These are phyloP conservation scores for Calocybe cyanea DNA, from an alignment of 768 basidiomycete genomes.

Conservation along the genomic window DNA sequence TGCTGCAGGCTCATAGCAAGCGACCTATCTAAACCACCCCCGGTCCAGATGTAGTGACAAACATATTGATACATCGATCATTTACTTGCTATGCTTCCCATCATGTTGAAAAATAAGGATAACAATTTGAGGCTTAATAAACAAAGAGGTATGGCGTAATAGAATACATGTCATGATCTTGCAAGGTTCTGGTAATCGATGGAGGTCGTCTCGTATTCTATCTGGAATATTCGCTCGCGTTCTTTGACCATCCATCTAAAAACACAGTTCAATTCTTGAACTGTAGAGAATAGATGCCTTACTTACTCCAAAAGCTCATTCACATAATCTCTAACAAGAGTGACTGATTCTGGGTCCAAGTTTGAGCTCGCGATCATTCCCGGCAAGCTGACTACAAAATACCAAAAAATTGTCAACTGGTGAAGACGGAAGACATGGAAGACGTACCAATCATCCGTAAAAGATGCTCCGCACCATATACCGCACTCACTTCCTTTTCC, in stretches of 20 bases:
- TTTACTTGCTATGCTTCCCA: too few relatives aligned
- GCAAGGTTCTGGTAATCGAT: constrained; percentile 80
- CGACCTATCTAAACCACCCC: too few relatives aligned
- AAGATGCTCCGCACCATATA: constrained; percentile 95
- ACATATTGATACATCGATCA: too few relatives aligned
- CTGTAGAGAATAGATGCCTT: background rate
- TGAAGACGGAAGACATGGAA: background rate
- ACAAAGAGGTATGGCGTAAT: too few relatives aligned
- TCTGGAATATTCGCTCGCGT: constrained; percentile 66
- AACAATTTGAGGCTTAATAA: too few relatives aligned
- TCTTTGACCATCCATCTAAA: constrained; percentile 77
- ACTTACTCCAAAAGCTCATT: constrained; percentile 80
- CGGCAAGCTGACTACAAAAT: constrained; percentile 75
- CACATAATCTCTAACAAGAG: constrained; percentile 82
- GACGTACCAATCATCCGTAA: constrained; percentile 83
- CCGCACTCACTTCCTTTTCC: constrained; percentile 82
- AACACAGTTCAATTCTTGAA: background rate
- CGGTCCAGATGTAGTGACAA: too few relatives aligned
- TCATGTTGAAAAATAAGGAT: too few relatives aligned
- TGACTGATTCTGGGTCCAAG: constrained; percentile 87
- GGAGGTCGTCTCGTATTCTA: constrained; percentile 75
- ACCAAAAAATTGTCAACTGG: constrained; percentile 9
- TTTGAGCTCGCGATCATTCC: constrained; percentile 84
- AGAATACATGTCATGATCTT: constrained; percentile 46
- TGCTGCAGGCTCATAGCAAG: too few relatives aligned